Base-by-base conservation (phyloP, 192 early-diverging fungal species). In the Coemansia sp. region DNA sequence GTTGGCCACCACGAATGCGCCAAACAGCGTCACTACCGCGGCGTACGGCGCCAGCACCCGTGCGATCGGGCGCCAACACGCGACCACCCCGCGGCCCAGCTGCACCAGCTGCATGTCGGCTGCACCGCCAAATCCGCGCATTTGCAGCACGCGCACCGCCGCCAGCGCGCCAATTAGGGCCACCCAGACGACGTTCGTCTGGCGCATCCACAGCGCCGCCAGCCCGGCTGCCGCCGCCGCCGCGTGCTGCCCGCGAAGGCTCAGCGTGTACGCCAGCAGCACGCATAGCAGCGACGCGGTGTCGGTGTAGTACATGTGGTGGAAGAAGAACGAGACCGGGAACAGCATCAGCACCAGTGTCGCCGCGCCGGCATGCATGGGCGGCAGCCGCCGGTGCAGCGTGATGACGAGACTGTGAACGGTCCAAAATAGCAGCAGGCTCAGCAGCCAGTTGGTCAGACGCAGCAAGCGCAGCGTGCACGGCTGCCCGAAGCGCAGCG, bases 181-280 rank as follows among this genome's bases (percentile, higher is more conserved):
- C 8, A 87, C 66, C 95, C 95, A 98, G 0, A 95, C 77, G 14
- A 87, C 84, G 63, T 98, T 98, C 21, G 94, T 98, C 63, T 98
- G 95, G 9, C 95, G 80, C 67, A 93, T 88, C 40, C 81, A 78
- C 22, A 90, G 55, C 20, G 86, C 75, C 1, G 74, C 25, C 2
- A 62, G 56, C 53, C 84, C 60, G 70, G 87, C 83, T 49, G 80
- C 17, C 2, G 82, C 88, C 21, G 89, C 85, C 6, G 51, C 4
- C 25, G 56, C 11, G 46, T 85, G 82, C 2, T 63, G 43, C 8
- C 67, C 31, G 15, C 68, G 53, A 29, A 83, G 64, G 9, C 85
- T 73, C 28, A 82, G 53, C 6, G 80, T 50, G 61, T 89, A 90
- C 2, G 80, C 68, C 1, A 84, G 58, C 39, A 94, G 60, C 8